Percentiles rank a stretch among this genome's conserved stretches.
phyloP scores from a whole-genome alignment of 352 stramenopile genomes.

The Halophytophthora polymorphica region DNA sequence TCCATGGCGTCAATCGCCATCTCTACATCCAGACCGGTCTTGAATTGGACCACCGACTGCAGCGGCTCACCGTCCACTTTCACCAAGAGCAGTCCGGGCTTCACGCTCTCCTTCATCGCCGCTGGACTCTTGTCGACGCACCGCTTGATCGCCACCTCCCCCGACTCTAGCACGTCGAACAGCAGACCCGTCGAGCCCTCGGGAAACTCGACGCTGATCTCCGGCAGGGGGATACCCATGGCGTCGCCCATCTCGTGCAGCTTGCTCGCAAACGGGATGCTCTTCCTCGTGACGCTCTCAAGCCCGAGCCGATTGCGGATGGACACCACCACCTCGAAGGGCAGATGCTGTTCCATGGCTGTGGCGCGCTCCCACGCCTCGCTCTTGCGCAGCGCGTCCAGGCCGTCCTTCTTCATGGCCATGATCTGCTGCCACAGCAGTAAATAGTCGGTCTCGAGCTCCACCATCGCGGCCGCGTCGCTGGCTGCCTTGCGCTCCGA shows the following conservation, averaged over 20 bases:
- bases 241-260: conserved; percentile 69
- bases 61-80: conserved; percentile 69
- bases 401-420: conserved; percentile 52
- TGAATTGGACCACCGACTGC: conserved; percentile 42
- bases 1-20: conserved; percentile 49
- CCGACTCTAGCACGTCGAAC: conserved; percentile 43
- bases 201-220: conserved; percentile 75
- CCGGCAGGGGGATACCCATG: conserved; percentile 74
- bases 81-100: conserved; percentile 69
- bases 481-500: conserved; percentile 47
- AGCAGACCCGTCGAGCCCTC: conserved; percentile 62
- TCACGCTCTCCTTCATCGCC: conserved; percentile 60
- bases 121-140: conserved; percentile 52
- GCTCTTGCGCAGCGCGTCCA: conserved; percentile 65
- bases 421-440: conserved; percentile 64
- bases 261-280: conserved; percentile 43
- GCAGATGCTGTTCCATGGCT: conserved; percentile 64
- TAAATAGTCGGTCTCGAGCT: conserved; percentile 68
- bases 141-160: conserved; percentile 42
- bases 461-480: conserved; percentile 36
- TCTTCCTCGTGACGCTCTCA: conserved; percentile 35
- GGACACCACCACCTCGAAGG: conserved; percentile 71
- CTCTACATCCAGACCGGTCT: conserved; percentile 52
- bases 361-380: conserved; percentile 49
- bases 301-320: conserved; percentile 72